These are phyloP conservation scores for Blepharisma japonicum DNA, from an alignment of 73 alveolate species.

Conservation along the genomic window DNA sequence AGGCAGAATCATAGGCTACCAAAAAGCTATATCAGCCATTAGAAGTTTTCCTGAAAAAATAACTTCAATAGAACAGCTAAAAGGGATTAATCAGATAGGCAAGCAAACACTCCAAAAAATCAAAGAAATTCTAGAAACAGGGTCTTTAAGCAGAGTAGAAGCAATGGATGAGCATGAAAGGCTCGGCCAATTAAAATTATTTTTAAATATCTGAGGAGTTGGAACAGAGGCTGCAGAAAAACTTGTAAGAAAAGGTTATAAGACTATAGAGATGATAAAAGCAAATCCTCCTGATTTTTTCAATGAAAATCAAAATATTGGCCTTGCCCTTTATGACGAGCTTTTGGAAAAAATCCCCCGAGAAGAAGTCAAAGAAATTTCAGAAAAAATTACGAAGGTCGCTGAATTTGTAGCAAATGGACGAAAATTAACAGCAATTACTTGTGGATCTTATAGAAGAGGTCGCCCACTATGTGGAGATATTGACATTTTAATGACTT, in stretches of 20 bases:
- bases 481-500: constrained; percentile 87
- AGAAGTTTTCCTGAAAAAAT: constrained; percentile 53
- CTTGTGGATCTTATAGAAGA: constrained; percentile 95
- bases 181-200: constrained; percentile 57
- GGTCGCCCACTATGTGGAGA: constrained; percentile 94
- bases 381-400: constrained; percentile 60
- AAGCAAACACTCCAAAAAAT: constrained; percentile 79
- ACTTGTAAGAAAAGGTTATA: constrained; percentile 79
- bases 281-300: constrained; percentile 57
- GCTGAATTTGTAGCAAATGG: constrained; percentile 46
- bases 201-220: constrained; percentile 92
- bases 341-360: constrained; percentile 81
- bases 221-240: constrained; percentile 86
- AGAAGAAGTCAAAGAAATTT: constrained; percentile 81
- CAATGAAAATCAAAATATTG: constrained; percentile 67
- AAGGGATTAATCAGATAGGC: constrained; percentile 68
- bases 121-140: constrained; percentile 86
- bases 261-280: constrained; percentile 70
- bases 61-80: constrained; percentile 51
- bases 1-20: constrained; percentile 70
- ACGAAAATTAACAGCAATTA: constrained; percentile 52
- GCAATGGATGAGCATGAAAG: constrained; percentile 70
- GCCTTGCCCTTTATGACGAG: constrained; percentile 86
- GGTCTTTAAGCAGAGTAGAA: constrained; percentile 72
- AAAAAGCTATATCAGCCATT: constrained; percentile 57